Evolutionary conservation across 2,329 filamentous ascomycete species (phyloP).

Genomic region (Raffaelea arxii): DNA sequence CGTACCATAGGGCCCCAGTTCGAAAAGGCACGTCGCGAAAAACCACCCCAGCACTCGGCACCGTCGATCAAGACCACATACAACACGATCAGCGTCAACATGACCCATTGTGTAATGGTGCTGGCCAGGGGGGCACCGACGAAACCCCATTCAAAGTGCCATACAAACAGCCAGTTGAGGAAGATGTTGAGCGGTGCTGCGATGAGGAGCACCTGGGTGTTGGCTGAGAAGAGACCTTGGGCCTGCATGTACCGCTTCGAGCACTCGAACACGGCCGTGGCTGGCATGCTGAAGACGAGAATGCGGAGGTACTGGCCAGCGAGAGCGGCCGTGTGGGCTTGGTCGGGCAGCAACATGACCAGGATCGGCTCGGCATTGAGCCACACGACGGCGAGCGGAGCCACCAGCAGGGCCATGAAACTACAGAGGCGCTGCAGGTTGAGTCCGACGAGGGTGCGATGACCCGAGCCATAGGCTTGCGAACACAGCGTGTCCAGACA

Average conservation of each 20-base stretch:
- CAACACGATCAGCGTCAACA: constrained; percentile 61
- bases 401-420: constrained; percentile 59
- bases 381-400: constrained; percentile 66
- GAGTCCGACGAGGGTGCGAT: constrained; percentile 77
- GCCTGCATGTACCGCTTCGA: constrained; percentile 75
- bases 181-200: constrained; percentile 69
- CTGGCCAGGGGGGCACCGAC: constrained; percentile 72
- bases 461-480: constrained; percentile 87
- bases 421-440: constrained; percentile 74
- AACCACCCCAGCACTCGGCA: constrained; percentile 71
- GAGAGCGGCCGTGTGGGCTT: constrained; percentile 56
- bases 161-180: constrained; percentile 72
- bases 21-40: constrained; percentile 55
- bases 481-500: constrained; percentile 87
- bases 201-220: constrained; percentile 65
- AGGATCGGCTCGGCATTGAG: constrained; percentile 57
- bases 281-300: constrained; percentile 60
- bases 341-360: constrained; percentile 56
- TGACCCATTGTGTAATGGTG: constrained; percentile 62
- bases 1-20: constrained; percentile 83
- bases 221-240: constrained; percentile 72
- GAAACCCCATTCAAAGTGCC: constrained; percentile 59
- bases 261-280: constrained; percentile 66
- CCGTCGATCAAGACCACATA: constrained; percentile 67
- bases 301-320: constrained; percentile 67